Conservation (phyloP, 306 rosid genomes). For the Citrullus colocynthis region DNA sequence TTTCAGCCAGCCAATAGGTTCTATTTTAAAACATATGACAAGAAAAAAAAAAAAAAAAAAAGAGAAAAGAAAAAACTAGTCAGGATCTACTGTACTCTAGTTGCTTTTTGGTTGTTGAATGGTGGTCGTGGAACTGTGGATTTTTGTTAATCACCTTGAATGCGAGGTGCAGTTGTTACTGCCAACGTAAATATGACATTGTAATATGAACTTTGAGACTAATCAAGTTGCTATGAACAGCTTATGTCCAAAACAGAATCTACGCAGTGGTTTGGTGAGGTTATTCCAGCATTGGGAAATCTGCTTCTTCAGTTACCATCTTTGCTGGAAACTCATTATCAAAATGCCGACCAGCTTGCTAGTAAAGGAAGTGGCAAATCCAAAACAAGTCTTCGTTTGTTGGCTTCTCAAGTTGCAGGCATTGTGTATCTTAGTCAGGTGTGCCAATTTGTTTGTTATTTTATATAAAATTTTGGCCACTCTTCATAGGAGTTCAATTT, state of each 20-base stretch:
- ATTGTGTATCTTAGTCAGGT: constrained; percentile 76
- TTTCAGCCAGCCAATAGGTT: not conserved
- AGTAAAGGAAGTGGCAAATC: constrained; percentile 15
- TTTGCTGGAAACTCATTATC: constrained; percentile 65
- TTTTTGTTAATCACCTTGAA: not conserved
- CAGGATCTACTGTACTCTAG: not conserved
- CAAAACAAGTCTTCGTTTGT: constrained; percentile 52
- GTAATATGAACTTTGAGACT: constrained; percentile 1
- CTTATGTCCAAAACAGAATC: constrained; percentile 46
- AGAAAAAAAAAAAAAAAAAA: no score
- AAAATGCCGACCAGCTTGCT: constrained; percentile 22
- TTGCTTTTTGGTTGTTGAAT: not conserved
- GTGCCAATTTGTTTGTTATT: not conserved
- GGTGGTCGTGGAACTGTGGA: not conserved
- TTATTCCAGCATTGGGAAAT: constrained; percentile 56
- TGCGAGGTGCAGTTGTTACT: not conserved
- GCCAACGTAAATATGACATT: not conserved
- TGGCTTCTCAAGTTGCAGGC: constrained; percentile 60
- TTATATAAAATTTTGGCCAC: not conserved
- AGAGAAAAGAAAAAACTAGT: not conserved
- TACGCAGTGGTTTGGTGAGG: constrained; percentile 51
- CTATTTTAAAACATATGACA: not conserved
- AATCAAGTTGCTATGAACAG: constrained; percentile 25
- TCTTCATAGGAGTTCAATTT: not conserved
- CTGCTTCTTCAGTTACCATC: constrained; percentile 64